Base-by-base conservation (phyloP, 805 yeast genomes). In the Yamadazyma endophytica region DNA sequence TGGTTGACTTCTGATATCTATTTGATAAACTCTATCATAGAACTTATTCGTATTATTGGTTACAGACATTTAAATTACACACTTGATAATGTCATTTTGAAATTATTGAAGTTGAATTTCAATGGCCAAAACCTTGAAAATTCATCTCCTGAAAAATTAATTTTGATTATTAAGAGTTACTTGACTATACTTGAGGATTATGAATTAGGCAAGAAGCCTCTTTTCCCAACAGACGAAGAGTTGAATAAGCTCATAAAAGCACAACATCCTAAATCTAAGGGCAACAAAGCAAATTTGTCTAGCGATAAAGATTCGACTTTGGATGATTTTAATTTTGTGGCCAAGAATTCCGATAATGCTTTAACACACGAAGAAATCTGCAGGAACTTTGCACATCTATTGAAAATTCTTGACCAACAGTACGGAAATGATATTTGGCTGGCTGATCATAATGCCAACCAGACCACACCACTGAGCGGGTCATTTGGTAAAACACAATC, bases 21-120 rank as follows among this genome's bases (percentile, higher is more conserved):
- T 7, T 56, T 87, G 12, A 68, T 83, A 5, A 73, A 75, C 26
- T 79, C 92, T 0, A 56, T 87, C 13, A 78, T 83, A 1, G 87
- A 83, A 42, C 66, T 84, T 11, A 62, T 88, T n/a, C 71, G 95
- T 12, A 74, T 83, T 1, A 72, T 84, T 24, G 96, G 96, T 0
- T 82, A 68, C 44, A 78, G 83, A 14, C 87, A 87, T 41, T 73
- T 83, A 37, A 88, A 82, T 47, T 82, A 82, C 47, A 74, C 85
- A 0, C 59, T 90, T 42, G 97, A 89, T 44, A 83, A 82, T 44
- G 77, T 84, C 4, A 57, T 92, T 9, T 59, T 82, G 24, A 90
- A 88, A 9, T 54, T 90, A 28, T 62, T 90, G 37, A 76, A 73
- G 35, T 54, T 67, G 1, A 70, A 82, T 5, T 80, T 79, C 46